A percentile compares a stretch with the other conserved stretches of the same genome.
These are phyloP conservation scores for Perkinsus olseni DNA, from an alignment of 169 alveolate species.

Conservation along the genomic window DNA sequence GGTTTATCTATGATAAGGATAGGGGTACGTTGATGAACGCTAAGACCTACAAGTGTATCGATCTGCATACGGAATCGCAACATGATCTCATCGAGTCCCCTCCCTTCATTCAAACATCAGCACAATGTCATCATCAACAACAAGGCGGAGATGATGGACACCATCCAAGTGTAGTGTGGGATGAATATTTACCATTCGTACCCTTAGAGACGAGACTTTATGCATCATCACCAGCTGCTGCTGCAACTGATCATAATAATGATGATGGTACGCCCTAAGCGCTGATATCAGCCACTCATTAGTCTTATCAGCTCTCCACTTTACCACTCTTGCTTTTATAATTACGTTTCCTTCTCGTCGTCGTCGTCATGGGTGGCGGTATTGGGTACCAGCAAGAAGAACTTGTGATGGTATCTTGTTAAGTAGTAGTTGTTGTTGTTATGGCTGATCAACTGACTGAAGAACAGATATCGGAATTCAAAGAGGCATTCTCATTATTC, in stretches of 20 bases:
- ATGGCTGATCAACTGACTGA: constrained; percentile 60
- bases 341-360: no score
- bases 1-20: neutral
- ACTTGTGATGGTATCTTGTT: no score
- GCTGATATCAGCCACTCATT: no score
- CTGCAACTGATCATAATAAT: neutral
- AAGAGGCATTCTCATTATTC: constrained; percentile 93
- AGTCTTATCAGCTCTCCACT: no score
- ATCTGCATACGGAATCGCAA: neutral
- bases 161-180: neutral
- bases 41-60: neutral
- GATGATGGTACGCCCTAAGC: no score
- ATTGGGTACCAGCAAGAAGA: no score
- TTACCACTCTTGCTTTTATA: no score
- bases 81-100: neutral
- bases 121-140: no score
- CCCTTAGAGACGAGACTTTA: neutral
- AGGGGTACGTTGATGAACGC: neutral
- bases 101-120: neutral
- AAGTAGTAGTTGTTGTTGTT: no score
- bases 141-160: neutral
- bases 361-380: no score
- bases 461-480: constrained; percentile 93
- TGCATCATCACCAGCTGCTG: neutral
- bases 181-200: neutral